Evolutionary conservation across 148 eudicot species (phyloP).

Genomic region (Fallopia convolvulus): DNA sequence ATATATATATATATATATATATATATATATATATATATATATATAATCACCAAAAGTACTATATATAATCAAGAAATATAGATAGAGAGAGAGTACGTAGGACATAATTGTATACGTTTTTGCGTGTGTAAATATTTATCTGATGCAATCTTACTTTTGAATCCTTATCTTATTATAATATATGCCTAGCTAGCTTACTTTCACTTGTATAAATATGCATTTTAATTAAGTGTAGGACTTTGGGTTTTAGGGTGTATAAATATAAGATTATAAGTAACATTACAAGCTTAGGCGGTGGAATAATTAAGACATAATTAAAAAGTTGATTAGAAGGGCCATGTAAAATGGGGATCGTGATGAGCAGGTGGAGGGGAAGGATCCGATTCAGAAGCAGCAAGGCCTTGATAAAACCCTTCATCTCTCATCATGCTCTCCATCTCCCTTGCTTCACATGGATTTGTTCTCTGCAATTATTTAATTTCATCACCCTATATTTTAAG

Average conservation of each 20-base stretch:
- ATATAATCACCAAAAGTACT: neutral
- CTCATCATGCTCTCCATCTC: constrained; percentile 39
- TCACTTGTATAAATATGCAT: too few species aligned
- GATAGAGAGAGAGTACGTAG: too few species aligned
- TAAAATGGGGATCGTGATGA: neutral
- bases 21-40: too few species aligned
- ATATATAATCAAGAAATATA: too few species aligned
- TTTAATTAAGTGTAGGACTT: neutral
- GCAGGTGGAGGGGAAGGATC: neutral
- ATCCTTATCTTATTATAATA: neutral
- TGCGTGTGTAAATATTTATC: neutral
- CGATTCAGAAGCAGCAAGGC: constrained; percentile 19
- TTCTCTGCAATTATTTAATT: constrained; percentile 39
- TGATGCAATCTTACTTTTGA: neutral
- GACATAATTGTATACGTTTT: neutral
- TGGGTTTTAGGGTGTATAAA: neutral
- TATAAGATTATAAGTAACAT: too few species aligned
- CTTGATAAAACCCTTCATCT: constrained; percentile 34
- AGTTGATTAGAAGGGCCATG: constrained; percentile 1
- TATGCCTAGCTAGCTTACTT: neutral
- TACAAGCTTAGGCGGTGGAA: neutral
- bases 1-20: too few species aligned
- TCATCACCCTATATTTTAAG: neutral
- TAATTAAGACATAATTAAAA: too few species aligned
- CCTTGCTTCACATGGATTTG: constrained; percentile 36